phyloP scores from a whole-genome alignment of 179 eudicot genomes.

The Drosera spatulata region DNA sequence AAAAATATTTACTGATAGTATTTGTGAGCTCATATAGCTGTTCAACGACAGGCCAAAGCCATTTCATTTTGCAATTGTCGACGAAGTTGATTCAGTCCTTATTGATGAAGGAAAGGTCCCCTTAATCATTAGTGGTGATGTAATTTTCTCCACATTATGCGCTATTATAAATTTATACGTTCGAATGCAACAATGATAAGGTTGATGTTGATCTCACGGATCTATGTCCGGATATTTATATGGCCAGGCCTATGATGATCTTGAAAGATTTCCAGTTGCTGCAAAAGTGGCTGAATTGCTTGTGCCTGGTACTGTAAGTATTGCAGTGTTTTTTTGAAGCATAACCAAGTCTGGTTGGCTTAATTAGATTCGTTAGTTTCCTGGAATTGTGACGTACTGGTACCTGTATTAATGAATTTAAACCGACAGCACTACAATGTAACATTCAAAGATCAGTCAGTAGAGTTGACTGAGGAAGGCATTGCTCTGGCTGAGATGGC shows the following conservation, averaged over 20 bases:
- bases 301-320: constrained; percentile 55
- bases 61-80: constrained; percentile 96
- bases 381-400: too few species aligned
- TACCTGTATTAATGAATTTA: background rate
- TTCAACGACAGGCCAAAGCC: constrained; percentile 80
- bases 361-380: too few species aligned
- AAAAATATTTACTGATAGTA: background rate
- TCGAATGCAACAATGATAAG: too few species aligned
- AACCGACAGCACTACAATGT: constrained; percentile 68
- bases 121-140: constrained; percentile 89
- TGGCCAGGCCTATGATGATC: constrained; percentile 71
- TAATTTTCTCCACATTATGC: constrained; percentile 16
- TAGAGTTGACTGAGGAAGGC: constrained; percentile 96
- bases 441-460: constrained; percentile 93
- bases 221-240: constrained; percentile 5
- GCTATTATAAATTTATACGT: background rate
- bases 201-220: background rate
- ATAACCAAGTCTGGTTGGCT: background rate
- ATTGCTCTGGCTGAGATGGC: constrained; percentile 86
- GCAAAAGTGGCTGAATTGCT: constrained; percentile 98
- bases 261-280: constrained; percentile 95
- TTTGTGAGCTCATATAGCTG: background rate
- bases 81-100: constrained; percentile 98
- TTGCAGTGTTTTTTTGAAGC: background rate
- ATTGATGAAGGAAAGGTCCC: constrained; percentile 99